Evolutionary conservation across 2,329 filamentous ascomycete species (phyloP), one percentile per base, ranked within the genome.

Genomic region (Hirsutella minnesotensis): DNA sequence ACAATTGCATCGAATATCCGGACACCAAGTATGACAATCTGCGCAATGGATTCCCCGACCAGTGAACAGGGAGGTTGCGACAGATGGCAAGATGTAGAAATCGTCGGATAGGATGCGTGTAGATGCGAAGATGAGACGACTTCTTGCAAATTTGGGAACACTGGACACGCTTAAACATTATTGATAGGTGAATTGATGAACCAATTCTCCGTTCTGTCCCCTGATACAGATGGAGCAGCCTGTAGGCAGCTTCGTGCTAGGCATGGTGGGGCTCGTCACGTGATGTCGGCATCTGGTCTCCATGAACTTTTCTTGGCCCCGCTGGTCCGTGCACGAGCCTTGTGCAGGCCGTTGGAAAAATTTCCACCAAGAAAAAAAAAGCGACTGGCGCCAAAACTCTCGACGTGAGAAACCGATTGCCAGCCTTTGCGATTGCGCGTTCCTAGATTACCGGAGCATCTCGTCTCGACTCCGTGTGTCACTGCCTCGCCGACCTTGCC

Each of bases 1-100:
- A 67, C 16, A 86, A 86, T 50, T 76, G 77, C 51, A 56, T 86
- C 31, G 62, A 64, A 33, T 86, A 79, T 55, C 81, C 82, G 4
- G 61, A 72, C 40, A 77, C 70, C 38, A 83, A 82, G 63, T 87
- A 85, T 52, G 81, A 85, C 41, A 87, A 87, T 54, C 50, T 87
- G 48, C 70, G 68, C 53, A 65, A 68, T 16, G 76, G 77, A 0
- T 75, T 81, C 48, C 65, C 71, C 1, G 59, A 66, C 43, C 66
- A 67, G 46, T 68, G 40, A 56, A 39, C 27, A 27, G n/a, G 19
- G 41, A 18, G 4, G 19, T 22, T 13, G 16, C 12, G 10, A 31
- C n/a, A n/a, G n/a, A n/a, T n/a, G n/a, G n/a, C n/a, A n/a, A n/a
- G n/a, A n/a, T n/a, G n/a, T n/a, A n/a, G n/a, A n/a, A n/a, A n/a